Percentiles rank a stretch among this genome's conserved stretches.
These are phyloP conservation scores for Solanum pimpinellifolium DNA, from an alignment of 257 asterid species.

Conservation along the genomic window DNA sequence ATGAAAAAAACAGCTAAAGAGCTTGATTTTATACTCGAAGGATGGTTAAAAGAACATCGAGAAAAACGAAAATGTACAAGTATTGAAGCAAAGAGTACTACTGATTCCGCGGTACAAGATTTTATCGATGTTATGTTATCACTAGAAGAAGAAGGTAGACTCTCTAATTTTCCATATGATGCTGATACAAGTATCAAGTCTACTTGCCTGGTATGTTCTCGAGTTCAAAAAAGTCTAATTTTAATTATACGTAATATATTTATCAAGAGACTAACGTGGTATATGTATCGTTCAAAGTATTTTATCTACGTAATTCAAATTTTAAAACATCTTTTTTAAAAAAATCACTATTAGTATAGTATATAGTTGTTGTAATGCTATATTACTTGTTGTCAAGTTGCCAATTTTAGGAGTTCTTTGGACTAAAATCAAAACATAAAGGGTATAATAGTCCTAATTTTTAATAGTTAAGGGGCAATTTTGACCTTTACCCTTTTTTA, in stretches of 20 bases:
- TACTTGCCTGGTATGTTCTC: not conserved
- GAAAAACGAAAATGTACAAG: not conserved
- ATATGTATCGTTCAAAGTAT: not conserved
- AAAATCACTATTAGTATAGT: not conserved
- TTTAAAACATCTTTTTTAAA: not conserved
- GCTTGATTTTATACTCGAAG: slow-evolving; percentile 4
- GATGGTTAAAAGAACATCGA: slow-evolving; percentile 6
- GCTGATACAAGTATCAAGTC: slow-evolving; percentile 5
- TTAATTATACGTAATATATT: not conserved
- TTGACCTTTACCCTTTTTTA: not conserved
- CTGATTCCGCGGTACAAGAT: not conserved
- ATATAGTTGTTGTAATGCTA: not conserved
- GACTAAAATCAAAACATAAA: not conserved
- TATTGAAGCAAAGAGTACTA: not conserved
- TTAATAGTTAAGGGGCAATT: not conserved
- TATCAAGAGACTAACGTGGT: rapidly evolving
- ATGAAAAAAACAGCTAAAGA: slow-evolving; percentile 9
- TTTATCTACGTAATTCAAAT: not conserved
- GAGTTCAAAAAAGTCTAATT: not conserved
- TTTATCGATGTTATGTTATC: slow-evolving; percentile 8
- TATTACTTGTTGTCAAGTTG: not conserved
- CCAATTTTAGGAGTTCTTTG: not conserved
- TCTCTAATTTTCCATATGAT: not conserved
- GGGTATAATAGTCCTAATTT: not conserved
- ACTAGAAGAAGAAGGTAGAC: not conserved